These are phyloP conservation scores for Penicillium cataractarum DNA, from an alignment of 495 filamentous ascomycete species.

Conservation along the genomic window DNA sequence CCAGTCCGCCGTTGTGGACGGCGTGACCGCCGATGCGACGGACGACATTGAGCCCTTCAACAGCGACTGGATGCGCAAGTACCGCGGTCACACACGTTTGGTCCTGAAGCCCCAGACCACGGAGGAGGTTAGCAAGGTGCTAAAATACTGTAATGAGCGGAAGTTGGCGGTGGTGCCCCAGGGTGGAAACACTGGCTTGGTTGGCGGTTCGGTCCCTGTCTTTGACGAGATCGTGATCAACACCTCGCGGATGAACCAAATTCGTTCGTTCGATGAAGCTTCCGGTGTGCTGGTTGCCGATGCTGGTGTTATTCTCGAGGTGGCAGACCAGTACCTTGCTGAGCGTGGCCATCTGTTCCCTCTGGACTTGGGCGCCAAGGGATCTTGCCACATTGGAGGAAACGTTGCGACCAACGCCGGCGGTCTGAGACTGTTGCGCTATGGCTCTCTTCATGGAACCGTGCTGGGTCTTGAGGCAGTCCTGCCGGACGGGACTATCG, in stretches of 20 bases:
- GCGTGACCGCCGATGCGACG: constrained; percentile 67
- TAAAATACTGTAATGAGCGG: constrained; percentile 92
- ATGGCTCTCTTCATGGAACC: constrained; percentile 91
- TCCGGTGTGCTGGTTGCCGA: constrained; percentile 90
- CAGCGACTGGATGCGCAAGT: constrained; percentile 98
- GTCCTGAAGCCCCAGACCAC: constrained; percentile 84
- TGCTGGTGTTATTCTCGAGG: constrained; percentile 88
- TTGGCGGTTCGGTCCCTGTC: constrained; percentile 92
- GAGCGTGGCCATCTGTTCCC: constrained; percentile 86
- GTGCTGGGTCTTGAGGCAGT: constrained; percentile 93
- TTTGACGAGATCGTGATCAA: constrained; percentile 98
- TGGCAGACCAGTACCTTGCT: constrained; percentile 80
- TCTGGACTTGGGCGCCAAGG: constrained; percentile 93
- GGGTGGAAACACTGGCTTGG: constrained; percentile 93
- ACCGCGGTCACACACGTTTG: constrained; percentile 83
- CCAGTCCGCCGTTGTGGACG: constrained; percentile 81
- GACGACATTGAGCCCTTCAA: constrained; percentile 93
- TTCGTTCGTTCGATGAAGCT: constrained; percentile 87
- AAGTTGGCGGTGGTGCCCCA: constrained; percentile 94
- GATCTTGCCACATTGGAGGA: constrained; percentile 96
- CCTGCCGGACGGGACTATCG: constrained; percentile 85
- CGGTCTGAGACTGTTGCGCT: constrained; percentile 84
- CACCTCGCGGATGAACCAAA: constrained; percentile 83
- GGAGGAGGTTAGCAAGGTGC: constrained; percentile 81
- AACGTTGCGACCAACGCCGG: constrained; percentile 98